Percentiles rank a stretch among this genome's conserved stretches.
Evolutionary conservation across 2,329 filamentous ascomycete genomes (phyloP).

Genomic region (Fusarium palustre): DNA sequence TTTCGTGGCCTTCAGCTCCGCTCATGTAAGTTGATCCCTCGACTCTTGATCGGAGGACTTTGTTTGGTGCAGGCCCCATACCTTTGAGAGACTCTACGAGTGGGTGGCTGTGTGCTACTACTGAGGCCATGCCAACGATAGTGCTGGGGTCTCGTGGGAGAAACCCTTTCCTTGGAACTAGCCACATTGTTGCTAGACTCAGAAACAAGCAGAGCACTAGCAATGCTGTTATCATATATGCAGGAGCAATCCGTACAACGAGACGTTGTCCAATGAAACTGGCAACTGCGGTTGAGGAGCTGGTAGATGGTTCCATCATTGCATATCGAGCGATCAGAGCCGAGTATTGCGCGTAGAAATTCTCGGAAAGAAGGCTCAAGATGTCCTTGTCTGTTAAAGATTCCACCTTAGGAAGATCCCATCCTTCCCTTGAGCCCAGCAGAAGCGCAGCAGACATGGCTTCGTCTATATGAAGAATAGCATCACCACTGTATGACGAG

Average conservation of each 20-base stretch:
- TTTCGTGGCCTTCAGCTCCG: conserved; percentile 53
- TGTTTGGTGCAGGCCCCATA: conserved; percentile 49
- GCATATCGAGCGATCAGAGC: conserved; percentile 50
- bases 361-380: conserved; percentile 45
- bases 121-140: conserved; percentile 52
- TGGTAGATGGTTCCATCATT: conserved; percentile 45
- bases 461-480: conserved; percentile 49
- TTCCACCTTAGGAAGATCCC: conserved; percentile 35
- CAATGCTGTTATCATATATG: conserved; percentile 49
- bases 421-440: conserved; percentile 41
- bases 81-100: conserved; percentile 52
- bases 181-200: conserved; percentile 27
- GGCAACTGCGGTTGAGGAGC: conserved; percentile 40
- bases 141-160: conserved; percentile 52
- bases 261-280: conserved; percentile 49
- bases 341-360: conserved; percentile 52
- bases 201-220: conserved; percentile 47
- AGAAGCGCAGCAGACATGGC: conserved; percentile 51
- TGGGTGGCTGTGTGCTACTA: conserved; percentile 52
- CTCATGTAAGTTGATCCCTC: conserved; percentile 48
- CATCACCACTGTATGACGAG: conserved; percentile 39
- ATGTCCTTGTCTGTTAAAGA: conserved; percentile 42
- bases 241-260: conserved; percentile 46
- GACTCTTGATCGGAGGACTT: conserved; percentile 46
- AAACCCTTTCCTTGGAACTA: conserved; percentile 50